These are phyloP conservation scores for Beauveria sp. DNA, from an alignment of 2,329 filamentous ascomycete species.

Conservation along the genomic window DNA sequence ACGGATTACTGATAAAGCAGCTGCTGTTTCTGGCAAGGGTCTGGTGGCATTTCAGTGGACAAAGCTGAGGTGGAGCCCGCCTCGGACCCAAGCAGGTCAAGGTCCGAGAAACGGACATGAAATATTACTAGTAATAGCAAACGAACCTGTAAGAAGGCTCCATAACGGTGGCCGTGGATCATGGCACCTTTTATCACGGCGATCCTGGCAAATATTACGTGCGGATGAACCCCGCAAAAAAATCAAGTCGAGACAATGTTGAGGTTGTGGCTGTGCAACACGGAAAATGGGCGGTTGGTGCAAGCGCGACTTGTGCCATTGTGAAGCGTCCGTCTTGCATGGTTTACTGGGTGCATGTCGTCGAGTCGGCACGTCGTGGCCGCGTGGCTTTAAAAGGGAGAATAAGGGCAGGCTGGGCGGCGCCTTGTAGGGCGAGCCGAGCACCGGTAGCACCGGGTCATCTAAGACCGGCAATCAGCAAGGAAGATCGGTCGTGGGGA, in stretches of 20 bases:
- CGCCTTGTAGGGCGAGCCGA: constrained; percentile 6
- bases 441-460: neutral
- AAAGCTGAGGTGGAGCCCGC: constrained; percentile 6
- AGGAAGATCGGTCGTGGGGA: neutral
- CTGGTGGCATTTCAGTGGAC: neutral
- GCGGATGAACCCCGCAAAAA: neutral
- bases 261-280: constrained; percentile 2
- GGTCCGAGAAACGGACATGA: constrained; percentile 3
- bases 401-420: neutral
- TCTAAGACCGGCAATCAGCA: neutral
- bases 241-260: neutral
- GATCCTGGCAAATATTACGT: neutral
- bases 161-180: neutral
- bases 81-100: neutral
- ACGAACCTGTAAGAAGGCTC: neutral
- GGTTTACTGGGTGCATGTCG: too few species aligned
- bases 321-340: too few species aligned
- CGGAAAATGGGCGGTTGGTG: neutral
- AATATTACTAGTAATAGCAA: too few species aligned
- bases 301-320: neutral
- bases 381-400: neutral
- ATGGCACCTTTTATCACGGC: neutral
- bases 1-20: neutral
- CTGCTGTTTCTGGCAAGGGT: constrained; percentile 3
- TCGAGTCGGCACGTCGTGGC: neutral